Evolutionary conservation across 2,329 filamentous ascomycete species (phyloP).

Genomic region (Colletotrichum kahawae): DNA sequence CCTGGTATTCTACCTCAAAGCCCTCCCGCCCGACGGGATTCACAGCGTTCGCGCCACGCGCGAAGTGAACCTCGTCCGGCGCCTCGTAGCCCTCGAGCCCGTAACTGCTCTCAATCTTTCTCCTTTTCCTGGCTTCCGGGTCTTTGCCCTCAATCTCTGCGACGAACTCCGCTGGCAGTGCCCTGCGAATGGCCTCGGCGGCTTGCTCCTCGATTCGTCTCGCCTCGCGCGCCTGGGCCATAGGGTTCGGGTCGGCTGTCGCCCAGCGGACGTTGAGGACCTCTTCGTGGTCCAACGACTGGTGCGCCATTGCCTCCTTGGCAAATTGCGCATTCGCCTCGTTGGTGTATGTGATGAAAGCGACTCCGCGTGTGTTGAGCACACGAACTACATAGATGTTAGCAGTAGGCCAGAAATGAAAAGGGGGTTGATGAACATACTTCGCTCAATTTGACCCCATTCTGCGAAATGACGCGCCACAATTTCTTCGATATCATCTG

Average conservation of each 20-base stretch:
- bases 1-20: slow-evolving; percentile 67
- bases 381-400: slow-evolving; percentile 63
- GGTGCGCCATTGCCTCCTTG: slow-evolving; percentile 95
- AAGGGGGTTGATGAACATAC: slow-evolving; percentile 32
- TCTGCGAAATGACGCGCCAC: slow-evolving; percentile 95
- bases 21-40: slow-evolving; percentile 64
- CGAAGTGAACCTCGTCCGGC: slow-evolving; percentile 92
- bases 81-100: slow-evolving; percentile 91
- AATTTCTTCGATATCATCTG: slow-evolving; percentile 95
- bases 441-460: slow-evolving; percentile 92
- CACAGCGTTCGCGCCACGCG: slow-evolving; percentile 73
- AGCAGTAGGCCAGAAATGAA: neutral
- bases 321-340: slow-evolving; percentile 81
- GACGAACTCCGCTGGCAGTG: slow-evolving; percentile 87
- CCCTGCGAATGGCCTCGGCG: slow-evolving; percentile 87
- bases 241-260: slow-evolving; percentile 93
- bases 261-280: slow-evolving; percentile 97
- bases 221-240: slow-evolving; percentile 91
- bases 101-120: slow-evolving; percentile 88
- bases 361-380: slow-evolving; percentile 86
- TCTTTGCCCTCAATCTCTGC: slow-evolving; percentile 93
- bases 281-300: slow-evolving; percentile 88
- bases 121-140: slow-evolving; percentile 83
- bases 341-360: slow-evolving; percentile 93
- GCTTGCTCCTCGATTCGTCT: slow-evolving; percentile 92